phyloP scores from a whole-genome alignment of 768 basidiomycete genomes.

The Boletus edulis region DNA sequence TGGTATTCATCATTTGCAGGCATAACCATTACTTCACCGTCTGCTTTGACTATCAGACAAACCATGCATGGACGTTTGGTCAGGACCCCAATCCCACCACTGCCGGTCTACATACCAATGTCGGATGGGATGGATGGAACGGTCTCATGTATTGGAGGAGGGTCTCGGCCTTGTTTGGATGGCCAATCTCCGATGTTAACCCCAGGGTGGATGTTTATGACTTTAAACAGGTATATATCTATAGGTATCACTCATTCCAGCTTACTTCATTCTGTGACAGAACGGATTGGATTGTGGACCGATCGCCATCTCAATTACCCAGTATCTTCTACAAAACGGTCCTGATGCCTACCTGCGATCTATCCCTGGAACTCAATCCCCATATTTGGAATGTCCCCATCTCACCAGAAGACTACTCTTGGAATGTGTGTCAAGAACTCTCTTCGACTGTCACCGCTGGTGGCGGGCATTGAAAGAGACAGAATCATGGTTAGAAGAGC shows the following conservation, averaged over 20 bases:
- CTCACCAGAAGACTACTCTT: background rate
- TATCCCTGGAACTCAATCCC: background rate
- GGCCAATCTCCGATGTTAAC: background rate
- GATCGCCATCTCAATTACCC: background rate
- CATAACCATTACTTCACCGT: constrained; percentile 6
- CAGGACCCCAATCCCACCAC: background rate
- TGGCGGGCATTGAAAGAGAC: background rate
- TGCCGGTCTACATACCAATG: background rate
- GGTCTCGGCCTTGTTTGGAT: background rate
- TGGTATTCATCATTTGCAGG: constrained; percentile 1
- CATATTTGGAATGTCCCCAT: background rate
- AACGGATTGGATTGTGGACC: constrained; percentile 8
- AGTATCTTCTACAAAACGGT: background rate
- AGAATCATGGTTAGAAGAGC: constrained; percentile 2
- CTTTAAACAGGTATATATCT: no score
- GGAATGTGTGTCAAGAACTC: background rate
- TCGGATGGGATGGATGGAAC: background rate
- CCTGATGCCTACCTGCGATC: background rate
- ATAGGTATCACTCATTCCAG: no score
- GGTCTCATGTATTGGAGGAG: background rate
- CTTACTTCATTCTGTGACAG: background rate
- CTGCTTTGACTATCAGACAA: constrained; percentile 1
- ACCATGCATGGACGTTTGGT: constrained; percentile 6
- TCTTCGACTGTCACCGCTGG: background rate
- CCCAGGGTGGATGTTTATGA: no score